Conservation (phyloP, 2,329 filamentous ascomycete species). For the Truncatella angustata region DNA sequence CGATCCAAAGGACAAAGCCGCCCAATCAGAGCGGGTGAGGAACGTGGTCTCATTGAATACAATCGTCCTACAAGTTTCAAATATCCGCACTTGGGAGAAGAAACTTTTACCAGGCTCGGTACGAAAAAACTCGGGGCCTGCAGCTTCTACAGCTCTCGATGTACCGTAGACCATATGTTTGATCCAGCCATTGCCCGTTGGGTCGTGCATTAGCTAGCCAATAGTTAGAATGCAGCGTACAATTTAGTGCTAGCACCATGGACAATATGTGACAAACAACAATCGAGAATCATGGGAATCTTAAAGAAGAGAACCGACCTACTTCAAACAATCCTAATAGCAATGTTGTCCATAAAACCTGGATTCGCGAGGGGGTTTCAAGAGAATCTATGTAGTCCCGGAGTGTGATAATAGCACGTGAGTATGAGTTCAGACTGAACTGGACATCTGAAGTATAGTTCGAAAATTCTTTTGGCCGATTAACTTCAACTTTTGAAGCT, state of each 20-base stretch:
- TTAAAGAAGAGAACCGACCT: neutral
- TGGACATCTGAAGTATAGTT: neutral
- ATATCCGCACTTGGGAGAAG: conserved; percentile 9
- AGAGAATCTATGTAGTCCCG: neutral
- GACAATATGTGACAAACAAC: neutral
- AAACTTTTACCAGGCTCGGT: conserved; percentile 2
- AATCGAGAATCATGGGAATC: too few relatives aligned
- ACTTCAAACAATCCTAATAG: conserved; percentile 13
- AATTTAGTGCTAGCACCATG: neutral
- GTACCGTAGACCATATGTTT: conserved; percentile 13
- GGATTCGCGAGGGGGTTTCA: neutral
- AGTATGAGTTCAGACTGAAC: conserved; percentile 4
- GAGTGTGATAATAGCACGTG: neutral
- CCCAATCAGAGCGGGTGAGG: conserved; percentile 7
- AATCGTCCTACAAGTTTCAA: conserved; percentile 9
- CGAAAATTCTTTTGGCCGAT: neutral
- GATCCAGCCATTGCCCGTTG: conserved; percentile 9
- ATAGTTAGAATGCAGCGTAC: neutral
- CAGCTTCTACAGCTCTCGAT: conserved; percentile 7
- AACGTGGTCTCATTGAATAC: conserved; percentile 8
- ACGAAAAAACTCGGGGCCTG: neutral
- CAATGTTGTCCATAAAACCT: conserved; percentile 12
- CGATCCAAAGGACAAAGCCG: neutral
- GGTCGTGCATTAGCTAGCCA: conserved; percentile 7
- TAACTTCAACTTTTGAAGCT: neutral